Evolutionary conservation across 352 stramenopile species (phyloP), one percentile per base, ranked within the genome.

Genomic region (Thraustotheca clavata): DNA sequence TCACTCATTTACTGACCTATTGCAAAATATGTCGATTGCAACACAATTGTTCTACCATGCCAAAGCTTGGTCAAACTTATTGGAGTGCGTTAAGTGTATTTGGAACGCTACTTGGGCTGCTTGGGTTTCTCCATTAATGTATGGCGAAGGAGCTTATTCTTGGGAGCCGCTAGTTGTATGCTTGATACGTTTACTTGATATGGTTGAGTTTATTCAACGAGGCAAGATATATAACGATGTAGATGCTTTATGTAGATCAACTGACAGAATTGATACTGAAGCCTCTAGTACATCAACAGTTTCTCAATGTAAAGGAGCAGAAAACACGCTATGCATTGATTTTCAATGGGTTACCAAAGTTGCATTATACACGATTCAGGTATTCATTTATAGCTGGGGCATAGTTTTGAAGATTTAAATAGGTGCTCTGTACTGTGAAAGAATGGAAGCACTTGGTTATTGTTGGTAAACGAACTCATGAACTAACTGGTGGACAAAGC

Each of bases 361-460:
- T 27, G 18, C 29, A 9, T 18, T 35, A 29, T 55, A 47, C 16
- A 39, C 57, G 1, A 20, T 65, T 18, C 57, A 65, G 27, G 57
- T 60, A 60, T 7, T 24, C 26, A 40, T 24, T 41, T 46, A 24
- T 59, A 12, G 24, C n/a, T n/a, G 38, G 26, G 16, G 7, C 49
- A 59, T 40, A 12, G 40, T 1, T 48, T n/a, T n/a, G n/a, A 59
- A 59, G 38, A 16, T 29, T 59, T 22, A 18, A 49, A 20, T 60
- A 60, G 50, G 50, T 54, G 2, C 32, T 65, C n/a, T 65, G 57
- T n/a, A 20, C 6, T 1, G 57, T 18, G 2, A 26, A 46, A 9
- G 57, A 65, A 41, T 65, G 57, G 57, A 18, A 65, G 38, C 36
- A 39, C 3, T 16, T 65, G n/a, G 57, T 65, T 27, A 12, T 65